phyloP scores from a whole-genome alignment of 2,329 filamentous ascomycete species.

The Rhynchosporium agropyri region DNA sequence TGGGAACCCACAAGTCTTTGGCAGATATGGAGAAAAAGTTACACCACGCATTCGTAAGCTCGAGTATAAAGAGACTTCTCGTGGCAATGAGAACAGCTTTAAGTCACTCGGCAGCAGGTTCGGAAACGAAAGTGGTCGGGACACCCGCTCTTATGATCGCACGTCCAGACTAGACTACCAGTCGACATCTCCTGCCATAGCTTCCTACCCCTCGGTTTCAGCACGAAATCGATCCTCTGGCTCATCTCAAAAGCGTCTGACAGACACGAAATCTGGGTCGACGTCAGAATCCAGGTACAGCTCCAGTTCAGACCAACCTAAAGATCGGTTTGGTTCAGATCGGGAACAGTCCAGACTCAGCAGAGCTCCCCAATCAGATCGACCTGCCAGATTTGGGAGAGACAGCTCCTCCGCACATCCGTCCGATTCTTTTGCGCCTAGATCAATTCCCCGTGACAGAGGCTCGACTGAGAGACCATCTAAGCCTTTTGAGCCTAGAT shows the following conservation, averaged over 20 bases:
- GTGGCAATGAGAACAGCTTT: neutral
- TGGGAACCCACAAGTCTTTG: neutral
- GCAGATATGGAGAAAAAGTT: slow-evolving; percentile 7
- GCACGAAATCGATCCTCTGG: neutral
- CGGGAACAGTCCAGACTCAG: neutral
- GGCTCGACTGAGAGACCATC: neutral
- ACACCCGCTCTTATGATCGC: neutral
- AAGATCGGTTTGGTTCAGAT: neutral
- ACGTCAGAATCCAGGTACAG: neutral
- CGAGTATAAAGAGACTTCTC: neutral
- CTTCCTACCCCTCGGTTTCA: slow-evolving; percentile 5
- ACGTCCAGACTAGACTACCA: neutral
- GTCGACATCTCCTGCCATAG: neutral
- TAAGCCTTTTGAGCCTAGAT: neutral
- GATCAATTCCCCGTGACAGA: neutral
- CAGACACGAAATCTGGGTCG: neutral
- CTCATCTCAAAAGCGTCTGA: neutral
- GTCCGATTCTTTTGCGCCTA: neutral
- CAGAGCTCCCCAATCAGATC: neutral
- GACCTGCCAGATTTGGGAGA: neutral
- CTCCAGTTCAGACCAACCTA: neutral
- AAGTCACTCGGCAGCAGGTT: neutral
- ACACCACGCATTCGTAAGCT: slow-evolving; percentile 9
- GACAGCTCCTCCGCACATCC: neutral
- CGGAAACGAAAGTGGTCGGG: neutral